Percentiles rank a stretch among this genome's conserved stretches.
Evolutionary conservation across 2,329 filamentous ascomycete species (phyloP).

Genomic region (Aspergillus fructus): DNA sequence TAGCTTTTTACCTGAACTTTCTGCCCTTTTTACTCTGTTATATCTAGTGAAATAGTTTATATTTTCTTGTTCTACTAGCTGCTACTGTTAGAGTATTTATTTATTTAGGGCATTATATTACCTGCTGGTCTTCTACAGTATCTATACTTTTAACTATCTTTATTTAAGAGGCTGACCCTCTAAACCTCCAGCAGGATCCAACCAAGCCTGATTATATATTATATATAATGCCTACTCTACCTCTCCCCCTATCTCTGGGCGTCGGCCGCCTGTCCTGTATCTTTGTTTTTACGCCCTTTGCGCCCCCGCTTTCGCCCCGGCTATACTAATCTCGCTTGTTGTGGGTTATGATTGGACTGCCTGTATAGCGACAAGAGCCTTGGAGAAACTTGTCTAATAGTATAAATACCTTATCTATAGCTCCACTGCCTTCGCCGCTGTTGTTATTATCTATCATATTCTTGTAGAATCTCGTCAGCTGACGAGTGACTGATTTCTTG

Average conservation of each 20-base stretch:
- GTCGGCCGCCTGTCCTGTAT: background rate
- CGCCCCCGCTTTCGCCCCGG: background rate
- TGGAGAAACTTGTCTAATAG: constrained; percentile 1
- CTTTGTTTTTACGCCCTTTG: background rate
- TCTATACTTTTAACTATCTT: background rate
- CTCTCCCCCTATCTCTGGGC: background rate
- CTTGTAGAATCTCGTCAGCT: background rate
- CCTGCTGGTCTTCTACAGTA: background rate
- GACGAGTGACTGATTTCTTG: background rate
- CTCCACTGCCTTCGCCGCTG: background rate
- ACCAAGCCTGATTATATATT: background rate
- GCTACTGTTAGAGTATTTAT: background rate
- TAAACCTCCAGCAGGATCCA: background rate
- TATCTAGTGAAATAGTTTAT: background rate
- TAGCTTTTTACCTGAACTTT: constrained; percentile 1
- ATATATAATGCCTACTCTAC: background rate
- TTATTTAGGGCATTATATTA: background rate
- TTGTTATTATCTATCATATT: background rate
- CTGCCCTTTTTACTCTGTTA: background rate
- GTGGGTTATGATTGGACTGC: background rate
- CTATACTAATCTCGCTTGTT: background rate
- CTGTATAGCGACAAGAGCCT: background rate
- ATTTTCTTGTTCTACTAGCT: background rate
- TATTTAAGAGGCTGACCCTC: background rate
- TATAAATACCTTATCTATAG: background rate